Base-by-base conservation (phyloP, 2,329 filamentous ascomycete species). In the Pseudogymnoascus sp. region DNA sequence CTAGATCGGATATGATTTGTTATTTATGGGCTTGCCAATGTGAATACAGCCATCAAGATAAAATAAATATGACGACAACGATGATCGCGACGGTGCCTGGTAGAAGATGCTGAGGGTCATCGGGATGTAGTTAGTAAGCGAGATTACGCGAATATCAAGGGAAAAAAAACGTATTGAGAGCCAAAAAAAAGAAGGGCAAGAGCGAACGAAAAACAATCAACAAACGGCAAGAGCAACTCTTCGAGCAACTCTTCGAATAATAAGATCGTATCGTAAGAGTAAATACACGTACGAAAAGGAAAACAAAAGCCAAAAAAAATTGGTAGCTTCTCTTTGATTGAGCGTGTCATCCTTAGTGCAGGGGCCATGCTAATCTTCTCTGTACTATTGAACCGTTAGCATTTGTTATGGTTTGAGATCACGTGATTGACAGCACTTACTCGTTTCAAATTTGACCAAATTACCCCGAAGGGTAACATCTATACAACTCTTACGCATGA, bases 291-390 rank as follows among this genome's bases (percentile, higher is more conserved):
- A 47, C 11, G 83, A 47, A 44, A 47, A 12, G 8, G 0, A 47
- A 47, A 25, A 12, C 5, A 23, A 44, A 44, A 44, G 3, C 18
- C 21, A 6, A 38, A 86, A 86, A 87, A 85, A 84, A 84, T 79
- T 80, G 80, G 80, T 81, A 84, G 84, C 82, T 84, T 87, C 86
- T 88, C 86, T 89, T 88, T 88, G 85, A 84, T 86, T 84, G 81
- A 88, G 86, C 86, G 87, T 92, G 89, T 92, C 90, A 93, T 92
- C 90, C 90, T 93, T 93, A 92, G 90, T 86, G 82, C 84, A 86
- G 83, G 84, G 87, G 86, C 86, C 86, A 89, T 89, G 87, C 87
- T 89, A 89, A 87, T 87, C 83, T 87, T 87, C 84, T 87, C 84
- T 87, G 82, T 85, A 33, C 25, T 33, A 60, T 47, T 47, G 42